Evolutionary conservation across 2,329 filamentous ascomycete genomes (phyloP).

Genomic region (Chrysosporium queenslandicum): DNA sequence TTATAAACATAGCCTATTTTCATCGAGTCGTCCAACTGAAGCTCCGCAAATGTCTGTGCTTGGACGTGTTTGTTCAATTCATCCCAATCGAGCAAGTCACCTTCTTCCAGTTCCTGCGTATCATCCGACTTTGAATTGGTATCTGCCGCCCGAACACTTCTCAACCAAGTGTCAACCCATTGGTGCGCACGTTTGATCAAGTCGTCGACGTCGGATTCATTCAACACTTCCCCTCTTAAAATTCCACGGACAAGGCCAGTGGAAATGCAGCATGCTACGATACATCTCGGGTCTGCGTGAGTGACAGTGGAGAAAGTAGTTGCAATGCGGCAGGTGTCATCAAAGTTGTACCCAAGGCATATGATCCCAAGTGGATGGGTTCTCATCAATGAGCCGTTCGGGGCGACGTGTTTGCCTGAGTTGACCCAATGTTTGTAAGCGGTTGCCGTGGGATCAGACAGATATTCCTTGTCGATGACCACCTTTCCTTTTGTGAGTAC

Average conservation of each 20-base stretch:
- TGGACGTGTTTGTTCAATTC: slow-evolving; percentile 38
- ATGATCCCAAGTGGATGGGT: slow-evolving; percentile 45
- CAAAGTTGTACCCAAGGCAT: slow-evolving; percentile 33
- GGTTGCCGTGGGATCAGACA: slow-evolving; percentile 32
- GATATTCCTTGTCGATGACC: slow-evolving; percentile 33
- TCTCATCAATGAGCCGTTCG: slow-evolving; percentile 47
- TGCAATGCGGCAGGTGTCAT: slow-evolving; percentile 39
- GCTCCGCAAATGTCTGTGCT: slow-evolving; percentile 29
- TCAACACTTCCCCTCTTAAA: slow-evolving; percentile 37
- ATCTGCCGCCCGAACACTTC: slow-evolving; percentile 22
- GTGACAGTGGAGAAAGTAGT: slow-evolving; percentile 38
- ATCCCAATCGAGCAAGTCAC: slow-evolving; percentile 28
- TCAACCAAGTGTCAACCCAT: slow-evolving; percentile 32
- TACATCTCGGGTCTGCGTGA: slow-evolving; percentile 45
- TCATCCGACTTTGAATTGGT: slow-evolving; percentile 9
- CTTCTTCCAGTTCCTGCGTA: slow-evolving; percentile 13
- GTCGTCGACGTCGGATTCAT: slow-evolving; percentile 35
- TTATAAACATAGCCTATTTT: slow-evolving; percentile 49
- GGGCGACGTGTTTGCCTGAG: slow-evolving; percentile 34
- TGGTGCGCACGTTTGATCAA: slow-evolving; percentile 33
- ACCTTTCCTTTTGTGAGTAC: too few species aligned
- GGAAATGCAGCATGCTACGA: slow-evolving; percentile 42
- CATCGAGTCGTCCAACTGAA: slow-evolving; percentile 38
- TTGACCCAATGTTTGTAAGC: slow-evolving; percentile 38
- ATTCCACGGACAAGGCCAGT: slow-evolving; percentile 41